phyloP scores from a whole-genome alignment of 179 eudicot genomes.

The Camellia oleifera region DNA sequence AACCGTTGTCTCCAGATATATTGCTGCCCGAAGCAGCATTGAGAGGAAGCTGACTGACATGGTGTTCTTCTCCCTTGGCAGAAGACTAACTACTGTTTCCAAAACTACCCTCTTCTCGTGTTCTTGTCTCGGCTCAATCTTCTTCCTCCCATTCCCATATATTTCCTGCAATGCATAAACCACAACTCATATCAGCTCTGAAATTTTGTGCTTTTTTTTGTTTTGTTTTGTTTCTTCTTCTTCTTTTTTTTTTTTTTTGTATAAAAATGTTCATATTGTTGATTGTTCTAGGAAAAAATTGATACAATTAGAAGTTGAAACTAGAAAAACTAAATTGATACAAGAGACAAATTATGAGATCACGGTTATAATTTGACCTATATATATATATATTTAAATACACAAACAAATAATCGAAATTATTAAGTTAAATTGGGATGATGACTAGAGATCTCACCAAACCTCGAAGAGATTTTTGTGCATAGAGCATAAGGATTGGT shows the following conservation, averaged over 20 bases:
- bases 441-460: conserved; percentile 63
- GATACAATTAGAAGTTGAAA: too few relatives aligned
- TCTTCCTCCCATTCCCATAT: conserved; percentile 71
- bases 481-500: conserved; percentile 91
- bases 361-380: neutral
- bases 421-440: conserved; percentile 22
- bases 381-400: neutral
- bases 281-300: too few relatives aligned
- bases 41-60: conserved; percentile 90
- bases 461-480: conserved; percentile 94
- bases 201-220: too few relatives aligned
- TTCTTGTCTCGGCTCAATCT: conserved; percentile 72
- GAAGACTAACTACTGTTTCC: conserved; percentile 92
- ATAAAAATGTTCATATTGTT: too few relatives aligned
- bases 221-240: too few relatives aligned
- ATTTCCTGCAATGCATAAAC: conserved; percentile 49
- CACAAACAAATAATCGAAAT: neutral
- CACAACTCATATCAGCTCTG: too few relatives aligned
- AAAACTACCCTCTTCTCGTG: conserved; percentile 87
- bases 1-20: conserved; percentile 77
- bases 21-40: conserved; percentile 75
- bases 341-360: too few relatives aligned
- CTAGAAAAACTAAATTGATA: too few relatives aligned
- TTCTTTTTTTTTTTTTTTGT: too few relatives aligned
- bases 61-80: conserved; percentile 75